phyloP scores from a whole-genome alignment of 2,329 filamentous ascomycete genomes.

The Akanthomyces lecanii region DNA sequence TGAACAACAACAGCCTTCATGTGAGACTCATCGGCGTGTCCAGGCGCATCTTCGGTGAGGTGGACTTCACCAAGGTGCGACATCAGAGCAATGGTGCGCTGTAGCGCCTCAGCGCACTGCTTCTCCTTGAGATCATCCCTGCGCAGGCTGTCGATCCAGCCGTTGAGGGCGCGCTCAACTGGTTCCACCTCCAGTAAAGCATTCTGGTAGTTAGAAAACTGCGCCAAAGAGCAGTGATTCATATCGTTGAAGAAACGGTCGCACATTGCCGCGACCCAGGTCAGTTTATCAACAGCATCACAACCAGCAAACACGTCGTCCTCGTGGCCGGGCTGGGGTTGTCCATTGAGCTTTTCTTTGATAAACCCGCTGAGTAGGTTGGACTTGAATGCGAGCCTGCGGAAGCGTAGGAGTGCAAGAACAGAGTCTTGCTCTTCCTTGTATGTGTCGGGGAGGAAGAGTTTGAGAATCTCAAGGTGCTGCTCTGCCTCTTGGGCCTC shows the following conservation, averaged over 20 bases:
- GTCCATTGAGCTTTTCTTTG: conserved; percentile 69
- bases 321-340: conserved; percentile 62
- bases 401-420: conserved; percentile 83
- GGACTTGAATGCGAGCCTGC: conserved; percentile 83
- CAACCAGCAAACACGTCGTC: conserved; percentile 77
- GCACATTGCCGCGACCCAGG: conserved; percentile 79
- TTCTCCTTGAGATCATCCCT: conserved; percentile 82
- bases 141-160: conserved; percentile 79
- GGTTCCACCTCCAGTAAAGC: conserved; percentile 85
- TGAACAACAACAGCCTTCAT: conserved; percentile 75
- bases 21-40: conserved; percentile 73
- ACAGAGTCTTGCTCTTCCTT: conserved; percentile 78
- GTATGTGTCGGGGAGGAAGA: conserved; percentile 84
- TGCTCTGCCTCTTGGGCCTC: conserved; percentile 86
- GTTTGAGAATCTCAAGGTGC: conserved; percentile 81
- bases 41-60: conserved; percentile 63
- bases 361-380: conserved; percentile 72
- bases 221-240: conserved; percentile 68
- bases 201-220: conserved; percentile 74
- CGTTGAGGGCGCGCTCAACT: conserved; percentile 82
- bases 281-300: conserved; percentile 78
- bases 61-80: conserved; percentile 81
- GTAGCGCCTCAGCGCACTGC: conserved; percentile 74
- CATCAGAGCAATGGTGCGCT: conserved; percentile 80
- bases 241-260: conserved; percentile 80